Base-by-base conservation (phyloP, 2,329 filamentous ascomycete genomes). In the Tothia fuscella region DNA sequence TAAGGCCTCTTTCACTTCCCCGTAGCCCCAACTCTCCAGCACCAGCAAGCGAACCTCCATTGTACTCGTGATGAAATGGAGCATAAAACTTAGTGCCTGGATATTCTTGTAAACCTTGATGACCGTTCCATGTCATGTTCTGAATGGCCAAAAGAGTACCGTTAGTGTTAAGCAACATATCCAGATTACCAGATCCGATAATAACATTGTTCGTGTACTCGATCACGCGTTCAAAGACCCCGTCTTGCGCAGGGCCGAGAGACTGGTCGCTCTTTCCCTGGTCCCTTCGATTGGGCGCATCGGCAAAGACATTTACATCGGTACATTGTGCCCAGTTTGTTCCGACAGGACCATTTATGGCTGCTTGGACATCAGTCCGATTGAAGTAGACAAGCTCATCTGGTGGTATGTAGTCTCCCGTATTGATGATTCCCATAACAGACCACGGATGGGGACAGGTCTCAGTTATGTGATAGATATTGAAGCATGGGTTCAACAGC, bases 101-200 rank as follows among this genome's bases (percentile, higher is more conserved):
- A 17, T 61, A 60, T 4, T 51, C 43, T 19, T 65, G 59, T 31
- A 72, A 62, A 9, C 68, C 68, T 38, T 68, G 63, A 3, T 51
- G 46, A 12, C 68, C 68, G 49, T 68, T 63, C 67, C 68, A 72
- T 2, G 68, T 72, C 58, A 71, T 64, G 53, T 72, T 72, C 50
- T 72, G 68, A 29, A 74, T 57, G 3, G 66, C 62, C 16, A 73
- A 57, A 4, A 72, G 57, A 0, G 69, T 72, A 2, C 68, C 69
- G 48, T 72, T 70, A 21, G 66, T 67, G 36, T 58, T 55, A 35
- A 74, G 61, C 4, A 69, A 52, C 52, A 65, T 63, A 51, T 72
- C 70, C 13, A 70, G 58, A 41, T 66, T 60, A 5, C 66, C 68
- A 35, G 59, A 62, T 28, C 65, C 64, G 44, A 73, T 64, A 40